Base-by-base conservation (phyloP, 2,329 filamentous ascomycete genomes). In the Fusarium piperis region DNA sequence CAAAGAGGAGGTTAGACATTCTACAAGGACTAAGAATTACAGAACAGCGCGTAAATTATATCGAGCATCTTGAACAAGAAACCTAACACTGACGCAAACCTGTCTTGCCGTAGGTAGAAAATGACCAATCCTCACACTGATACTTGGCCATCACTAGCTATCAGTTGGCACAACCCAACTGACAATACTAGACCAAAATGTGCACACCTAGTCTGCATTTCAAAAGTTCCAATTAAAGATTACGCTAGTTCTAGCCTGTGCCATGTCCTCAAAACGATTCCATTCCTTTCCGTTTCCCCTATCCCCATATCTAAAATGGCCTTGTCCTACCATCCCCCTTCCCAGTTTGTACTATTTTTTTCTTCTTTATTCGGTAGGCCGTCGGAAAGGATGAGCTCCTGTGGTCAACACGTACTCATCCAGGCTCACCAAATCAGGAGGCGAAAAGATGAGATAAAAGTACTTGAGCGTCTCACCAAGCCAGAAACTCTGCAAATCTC, bases 381-480 rank as follows among this genome's bases (percentile, higher is more conserved):
- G 67, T 33, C 74, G 67, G 18, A 82, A 76, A 6, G 86, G 86
- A 70, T 88, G 86, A 2, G 85, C 86, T 74, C 87, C 86, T 0
- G 86, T 88, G 62, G 87, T 88, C 33, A 90, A 79, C 39, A 93
- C 90, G 78, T 85, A 93, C 10, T 92, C 87, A 78, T 94, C 92
- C 76, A 94, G 79, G 75, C 85, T 91, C 41, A 93, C 83, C 32
- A 90, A 74, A n/a, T 87, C 85, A 0, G 90, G 88, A 16, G 91
- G 87, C 23, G 88, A 89, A 73, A 93, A 94, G 30, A 93, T 87
- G 56, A 94, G 78, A 72, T 91, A 94, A 63, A 93, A 93, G 71
- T 94, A 94, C 80, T 93, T 94, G 65, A 94, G 80, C 16, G 91
- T 94, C 82, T 94, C 91, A 0, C 89, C 89, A 74, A 92, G 82